Percentiles rank a stretch among this genome's conserved stretches.
Evolutionary conservation across 2,329 filamentous ascomycete species (phyloP).

Genomic region (Aspergillus persii): DNA sequence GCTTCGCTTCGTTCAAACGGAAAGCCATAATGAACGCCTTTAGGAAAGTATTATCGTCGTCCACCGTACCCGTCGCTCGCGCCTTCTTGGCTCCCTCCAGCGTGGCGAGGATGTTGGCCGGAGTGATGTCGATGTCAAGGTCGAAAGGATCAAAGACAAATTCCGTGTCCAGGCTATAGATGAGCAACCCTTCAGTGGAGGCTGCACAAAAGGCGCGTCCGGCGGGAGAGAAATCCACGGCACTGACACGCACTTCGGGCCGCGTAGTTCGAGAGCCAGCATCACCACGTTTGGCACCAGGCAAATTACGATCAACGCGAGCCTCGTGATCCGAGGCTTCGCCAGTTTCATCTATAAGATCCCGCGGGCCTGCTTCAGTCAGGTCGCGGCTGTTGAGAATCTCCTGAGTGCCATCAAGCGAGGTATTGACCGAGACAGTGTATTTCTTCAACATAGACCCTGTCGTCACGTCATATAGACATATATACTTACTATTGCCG

Average conservation of each 20-base stretch:
- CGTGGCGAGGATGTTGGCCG: conserved; percentile 76
- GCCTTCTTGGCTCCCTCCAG: conserved; percentile 50
- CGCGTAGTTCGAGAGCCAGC: conserved; percentile 72
- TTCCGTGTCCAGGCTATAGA: conserved; percentile 84
- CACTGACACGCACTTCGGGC: conserved; percentile 80
- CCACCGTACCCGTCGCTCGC: conserved; percentile 48
- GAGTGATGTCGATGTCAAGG: conserved; percentile 89
- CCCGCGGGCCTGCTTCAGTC: conserved; percentile 83
- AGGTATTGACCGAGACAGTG: conserved; percentile 93
- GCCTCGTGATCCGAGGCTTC: conserved; percentile 88
- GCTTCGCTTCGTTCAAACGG: conserved; percentile 79
- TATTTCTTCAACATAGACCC: conserved; percentile 92
- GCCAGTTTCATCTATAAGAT: conserved; percentile 80
- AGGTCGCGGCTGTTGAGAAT: conserved; percentile 90
- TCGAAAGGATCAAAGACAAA: conserved; percentile 95
- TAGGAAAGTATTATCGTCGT: conserved; percentile 72
- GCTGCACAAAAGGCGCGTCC: conserved; percentile 91
- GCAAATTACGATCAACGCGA: conserved; percentile 73
- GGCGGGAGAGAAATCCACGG: conserved; percentile 83
- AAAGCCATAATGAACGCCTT: conserved; percentile 97
- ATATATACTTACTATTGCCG: conserved; percentile 98
- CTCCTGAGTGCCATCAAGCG: conserved; percentile 91
- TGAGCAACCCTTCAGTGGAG: conserved; percentile 87
- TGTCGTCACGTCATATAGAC: conserved; percentile 90
- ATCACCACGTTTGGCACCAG: conserved; percentile 84